Conservation (phyloP, 345 rosid genomes). For the Mercurialis annua region DNA sequence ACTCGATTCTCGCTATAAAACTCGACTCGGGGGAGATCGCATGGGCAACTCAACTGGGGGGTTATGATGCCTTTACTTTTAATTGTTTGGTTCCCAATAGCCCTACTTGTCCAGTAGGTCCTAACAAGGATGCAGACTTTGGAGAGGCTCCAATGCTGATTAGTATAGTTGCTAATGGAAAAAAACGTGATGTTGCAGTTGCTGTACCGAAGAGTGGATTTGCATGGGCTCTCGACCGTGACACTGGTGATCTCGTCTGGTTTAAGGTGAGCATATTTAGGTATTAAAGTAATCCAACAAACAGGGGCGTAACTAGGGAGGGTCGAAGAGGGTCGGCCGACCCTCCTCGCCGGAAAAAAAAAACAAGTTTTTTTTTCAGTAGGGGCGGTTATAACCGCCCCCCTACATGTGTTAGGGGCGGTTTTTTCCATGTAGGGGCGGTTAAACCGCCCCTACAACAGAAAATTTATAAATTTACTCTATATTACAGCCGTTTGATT, state of each 20-base stretch:
- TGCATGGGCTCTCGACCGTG: slow-evolving; percentile 49
- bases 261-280: slow-evolving; percentile 37
- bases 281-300: too few species aligned
- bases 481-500: too few species aligned
- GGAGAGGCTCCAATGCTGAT: slow-evolving; percentile 45
- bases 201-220: too few species aligned
- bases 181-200: slow-evolving; percentile 25
- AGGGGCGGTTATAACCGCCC: too few species aligned
- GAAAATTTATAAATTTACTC: too few species aligned
- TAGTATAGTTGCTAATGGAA: slow-evolving; percentile 14
- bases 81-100: slow-evolving; percentile 40
- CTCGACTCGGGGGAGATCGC: slow-evolving; percentile 30
- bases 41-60: slow-evolving; percentile 42
- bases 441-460: too few species aligned
- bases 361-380: too few species aligned
- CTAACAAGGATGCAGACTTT: slow-evolving; percentile 53
- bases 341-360: too few species aligned
- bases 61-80: slow-evolving; percentile 41
- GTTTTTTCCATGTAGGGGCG: too few species aligned
- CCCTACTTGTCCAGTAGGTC: slow-evolving; percentile 49
- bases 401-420: too few species aligned
- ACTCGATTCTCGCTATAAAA: slow-evolving; percentile 35
- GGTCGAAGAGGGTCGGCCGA: too few species aligned
- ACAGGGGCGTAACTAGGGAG: too few species aligned
- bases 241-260: slow-evolving; percentile 39